Base-by-base conservation (phyloP, 805 yeast species). In the Kazachstania taianensis region DNA sequence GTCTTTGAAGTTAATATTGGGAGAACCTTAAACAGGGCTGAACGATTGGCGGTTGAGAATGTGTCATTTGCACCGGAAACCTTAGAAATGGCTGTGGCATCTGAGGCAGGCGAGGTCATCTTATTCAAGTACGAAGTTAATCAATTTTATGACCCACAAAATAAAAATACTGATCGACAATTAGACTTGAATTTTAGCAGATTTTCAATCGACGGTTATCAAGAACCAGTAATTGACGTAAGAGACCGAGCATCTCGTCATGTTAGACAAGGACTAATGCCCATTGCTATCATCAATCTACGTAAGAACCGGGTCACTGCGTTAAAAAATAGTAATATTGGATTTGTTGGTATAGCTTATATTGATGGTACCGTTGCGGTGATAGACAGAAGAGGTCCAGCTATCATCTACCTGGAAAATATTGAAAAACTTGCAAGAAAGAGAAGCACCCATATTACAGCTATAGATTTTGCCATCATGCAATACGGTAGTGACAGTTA, bases 281-380 rank as follows among this genome's bases (percentile, higher is more conserved):
- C 89, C 0, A 57, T 55, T 17, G 62, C 66, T 31, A 63, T 68
- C 2, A 44, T 76, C 13, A 62, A 67, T 28, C 67, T 70, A 13
- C 51, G 62, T 26, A 59, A 59, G 25, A 74, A 76, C 0, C 53
- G 53, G 4, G 77, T 82, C 7, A 65, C 87, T 0, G 71, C 82
- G 1, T 41, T 87, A 33, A 67, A 70, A 37, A 72, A 81, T 55
- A 78, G 87, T 41, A 71, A 79, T 43, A 66, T 85, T 33, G 96
- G 96, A 0, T 87, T 92, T 61, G 82, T 81, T 7, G 92, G 81
- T 0, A 64, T 83, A 28, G 94, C 82, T 1, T 85, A 81, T 54
- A 70, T 69, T 31, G 69, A 77, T 10, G 96, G 97, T n/a, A 67
- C 74, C 24, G 42, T 89, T 13, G 59, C 79, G 2, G 75, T 89